Evolutionary conservation across 192 early-diverging fungal species (phyloP).

Genomic region (Lunasporangiospora selenospora): DNA sequence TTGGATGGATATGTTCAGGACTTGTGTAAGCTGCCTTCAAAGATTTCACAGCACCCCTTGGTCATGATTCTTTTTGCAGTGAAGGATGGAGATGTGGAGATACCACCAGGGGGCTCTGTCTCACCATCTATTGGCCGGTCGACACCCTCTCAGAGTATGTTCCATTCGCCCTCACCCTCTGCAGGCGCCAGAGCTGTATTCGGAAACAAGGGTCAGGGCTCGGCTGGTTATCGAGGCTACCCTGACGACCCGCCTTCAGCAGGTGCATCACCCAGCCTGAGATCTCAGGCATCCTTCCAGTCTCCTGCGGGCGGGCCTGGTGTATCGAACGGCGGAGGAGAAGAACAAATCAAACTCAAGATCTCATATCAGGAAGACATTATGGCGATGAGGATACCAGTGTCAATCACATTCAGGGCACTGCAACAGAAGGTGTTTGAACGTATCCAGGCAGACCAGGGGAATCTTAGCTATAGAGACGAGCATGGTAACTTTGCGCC

Average conservation of each 20-base stretch:
- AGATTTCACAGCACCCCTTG: conserved; percentile 57
- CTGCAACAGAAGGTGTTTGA: conserved; percentile 68
- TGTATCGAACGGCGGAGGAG: not conserved
- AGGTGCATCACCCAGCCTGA: conserved; percentile 31
- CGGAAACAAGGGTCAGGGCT: conserved; percentile 9
- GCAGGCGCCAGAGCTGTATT: conserved; percentile 20
- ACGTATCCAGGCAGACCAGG: conserved; percentile 48
- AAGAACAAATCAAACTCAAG: conserved; percentile 70
- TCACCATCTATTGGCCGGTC: conserved; percentile 18
- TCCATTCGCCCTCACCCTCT: conserved; percentile 45
- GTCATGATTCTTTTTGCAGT: conserved; percentile 61
- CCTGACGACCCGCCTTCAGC: conserved; percentile 14
- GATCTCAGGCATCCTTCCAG: conserved; percentile 37
- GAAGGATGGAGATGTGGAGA: conserved; percentile 64
- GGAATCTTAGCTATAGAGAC: conserved; percentile 29
- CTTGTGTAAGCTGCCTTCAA: conserved; percentile 60
- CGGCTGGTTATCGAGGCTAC: conserved; percentile 10
- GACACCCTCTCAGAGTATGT: conserved; percentile 34
- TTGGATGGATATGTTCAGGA: conserved; percentile 73
- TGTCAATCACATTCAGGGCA: conserved; percentile 57
- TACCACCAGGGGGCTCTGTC: conserved; percentile 16
- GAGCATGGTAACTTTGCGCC: conserved; percentile 37
- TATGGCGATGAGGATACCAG: conserved; percentile 73
- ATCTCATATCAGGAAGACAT: conserved; percentile 73
- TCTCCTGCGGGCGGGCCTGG: not conserved